Percentiles rank a stretch among this genome's conserved stretches.
These are phyloP conservation scores for Pholiota adiposa DNA, from an alignment of 1,284 basidiomycete species.

Conservation along the genomic window DNA sequence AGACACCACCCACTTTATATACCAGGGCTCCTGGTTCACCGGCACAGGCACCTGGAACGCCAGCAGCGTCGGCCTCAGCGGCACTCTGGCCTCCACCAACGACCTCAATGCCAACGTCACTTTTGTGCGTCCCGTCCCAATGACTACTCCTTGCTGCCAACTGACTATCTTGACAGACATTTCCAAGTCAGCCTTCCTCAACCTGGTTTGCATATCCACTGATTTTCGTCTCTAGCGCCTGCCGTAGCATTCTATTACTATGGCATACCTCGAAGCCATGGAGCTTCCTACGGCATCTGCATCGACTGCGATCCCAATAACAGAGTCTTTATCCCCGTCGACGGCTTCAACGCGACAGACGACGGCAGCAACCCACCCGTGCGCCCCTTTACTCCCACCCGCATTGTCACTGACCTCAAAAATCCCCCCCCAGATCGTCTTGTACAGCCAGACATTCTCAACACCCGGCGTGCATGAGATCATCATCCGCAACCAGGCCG, in stretches of 20 bases:
- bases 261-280: constrained; percentile 28
- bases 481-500: constrained; percentile 27
- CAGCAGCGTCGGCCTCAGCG: constrained; percentile 27
- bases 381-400: background rate
- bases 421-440: background rate
- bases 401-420: background rate
- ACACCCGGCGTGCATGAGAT: constrained; percentile 24
- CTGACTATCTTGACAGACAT: constrained; percentile 13
- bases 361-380: constrained; percentile 5
- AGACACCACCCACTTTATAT: constrained; percentile 11
- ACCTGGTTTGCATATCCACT: background rate
- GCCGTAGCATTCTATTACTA: constrained; percentile 36
- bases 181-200: constrained; percentile 18
- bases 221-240: constrained; percentile 18
- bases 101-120: constrained; percentile 31
- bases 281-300: constrained; percentile 32
- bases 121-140: constrained; percentile 26
- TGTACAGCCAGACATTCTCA: constrained; percentile 19
- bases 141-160: background rate
- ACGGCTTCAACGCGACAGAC: constrained; percentile 6
- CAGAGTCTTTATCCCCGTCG: constrained; percentile 22
- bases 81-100: constrained; percentile 31
- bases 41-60: constrained; percentile 32
- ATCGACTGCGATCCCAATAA: constrained; percentile 35
- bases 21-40: constrained; percentile 28